These are phyloP conservation scores for Limnanthes douglasii DNA, from an alignment of 345 rosid species.

Conservation along the genomic window DNA sequence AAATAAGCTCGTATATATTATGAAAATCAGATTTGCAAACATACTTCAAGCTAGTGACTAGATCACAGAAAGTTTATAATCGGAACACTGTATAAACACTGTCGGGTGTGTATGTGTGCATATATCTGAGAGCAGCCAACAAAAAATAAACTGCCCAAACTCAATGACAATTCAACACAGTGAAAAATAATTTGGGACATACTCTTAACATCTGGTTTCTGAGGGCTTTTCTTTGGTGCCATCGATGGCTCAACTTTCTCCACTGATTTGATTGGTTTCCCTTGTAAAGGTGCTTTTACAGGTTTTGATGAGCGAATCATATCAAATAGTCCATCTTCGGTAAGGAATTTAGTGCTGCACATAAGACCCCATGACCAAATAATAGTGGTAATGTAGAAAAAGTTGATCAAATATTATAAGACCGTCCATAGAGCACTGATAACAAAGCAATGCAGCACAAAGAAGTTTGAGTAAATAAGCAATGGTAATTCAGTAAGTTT, in stretches of 20 bases:
- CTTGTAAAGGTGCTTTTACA: conserved; percentile 22
- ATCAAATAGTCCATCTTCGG: conserved; percentile 90
- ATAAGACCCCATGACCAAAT: conserved; percentile 9
- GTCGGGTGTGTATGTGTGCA: background rate
- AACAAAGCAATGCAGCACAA: conserved; percentile 74
- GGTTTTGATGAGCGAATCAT: conserved; percentile 55
- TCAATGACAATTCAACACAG: background rate
- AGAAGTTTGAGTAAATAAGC: too few relatives aligned
- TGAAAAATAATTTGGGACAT: conserved; percentile 10
- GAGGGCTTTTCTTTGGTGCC: conserved; percentile 36
- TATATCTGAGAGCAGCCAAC: too few relatives aligned
- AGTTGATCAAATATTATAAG: too few relatives aligned
- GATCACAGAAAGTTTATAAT: too few relatives aligned
- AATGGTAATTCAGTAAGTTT: conserved; percentile 5
- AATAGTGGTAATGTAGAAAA: conserved; percentile 6
- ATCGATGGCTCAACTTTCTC: conserved; percentile 22
- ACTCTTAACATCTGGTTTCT: conserved; percentile 45
- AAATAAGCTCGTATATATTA: too few relatives aligned
- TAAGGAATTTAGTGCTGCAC: conserved; percentile 60
- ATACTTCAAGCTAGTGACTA: too few relatives aligned
- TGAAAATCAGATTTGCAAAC: too few relatives aligned
- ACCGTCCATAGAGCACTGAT: conserved; percentile 5
- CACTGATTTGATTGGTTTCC: conserved; percentile 20
- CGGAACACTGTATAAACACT: too few relatives aligned
- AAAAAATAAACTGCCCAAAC: conserved; percentile 2